phyloP scores from a whole-genome alignment of 106 monocot species.

The Allium fistulosum region DNA sequence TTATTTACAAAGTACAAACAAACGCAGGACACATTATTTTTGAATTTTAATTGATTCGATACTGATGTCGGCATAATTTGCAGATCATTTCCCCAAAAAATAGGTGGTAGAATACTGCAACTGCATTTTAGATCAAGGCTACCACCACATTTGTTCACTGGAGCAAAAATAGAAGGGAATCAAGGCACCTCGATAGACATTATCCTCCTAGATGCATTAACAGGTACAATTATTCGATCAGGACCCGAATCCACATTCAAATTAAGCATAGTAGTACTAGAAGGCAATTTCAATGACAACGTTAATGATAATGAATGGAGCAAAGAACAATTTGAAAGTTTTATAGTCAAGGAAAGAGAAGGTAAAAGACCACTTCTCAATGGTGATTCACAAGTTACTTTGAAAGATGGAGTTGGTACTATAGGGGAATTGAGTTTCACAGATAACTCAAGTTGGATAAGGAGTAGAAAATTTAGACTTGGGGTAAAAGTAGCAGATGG shows the following conservation, averaged over 20 bases:
- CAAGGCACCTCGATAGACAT: constrained; percentile 16
- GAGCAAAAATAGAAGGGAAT: constrained; percentile 24
- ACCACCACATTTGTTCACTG: constrained; percentile 19
- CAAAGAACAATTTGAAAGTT: constrained; percentile 16
- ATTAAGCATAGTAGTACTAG: constrained; percentile 18
- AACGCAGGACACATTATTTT: neutral
- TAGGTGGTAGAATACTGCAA: constrained; percentile 15
- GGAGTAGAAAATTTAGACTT: constrained; percentile 29
- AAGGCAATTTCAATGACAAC: constrained; percentile 18
- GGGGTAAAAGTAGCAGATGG: constrained; percentile 22
- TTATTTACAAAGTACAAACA: neutral
- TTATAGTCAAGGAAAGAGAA: constrained; percentile 22
- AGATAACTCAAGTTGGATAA: constrained; percentile 49
- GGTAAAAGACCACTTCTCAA: constrained; percentile 34
- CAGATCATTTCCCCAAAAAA: constrained; percentile 25
- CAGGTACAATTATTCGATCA: constrained; percentile 1
- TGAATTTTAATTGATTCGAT: neutral
- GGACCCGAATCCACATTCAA: constrained; percentile 16
- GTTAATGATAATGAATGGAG: constrained; percentile 16
- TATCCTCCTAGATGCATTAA: constrained; percentile 10
- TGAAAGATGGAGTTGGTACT: constrained; percentile 15
- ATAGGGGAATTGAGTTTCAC: constrained; percentile 30
- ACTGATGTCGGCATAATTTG: neutral
- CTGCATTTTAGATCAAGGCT: constrained; percentile 18
- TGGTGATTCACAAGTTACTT: constrained; percentile 24